phyloP scores from a whole-genome alignment of 441 rosid genomes.

The Francoa sonchifolia region DNA sequence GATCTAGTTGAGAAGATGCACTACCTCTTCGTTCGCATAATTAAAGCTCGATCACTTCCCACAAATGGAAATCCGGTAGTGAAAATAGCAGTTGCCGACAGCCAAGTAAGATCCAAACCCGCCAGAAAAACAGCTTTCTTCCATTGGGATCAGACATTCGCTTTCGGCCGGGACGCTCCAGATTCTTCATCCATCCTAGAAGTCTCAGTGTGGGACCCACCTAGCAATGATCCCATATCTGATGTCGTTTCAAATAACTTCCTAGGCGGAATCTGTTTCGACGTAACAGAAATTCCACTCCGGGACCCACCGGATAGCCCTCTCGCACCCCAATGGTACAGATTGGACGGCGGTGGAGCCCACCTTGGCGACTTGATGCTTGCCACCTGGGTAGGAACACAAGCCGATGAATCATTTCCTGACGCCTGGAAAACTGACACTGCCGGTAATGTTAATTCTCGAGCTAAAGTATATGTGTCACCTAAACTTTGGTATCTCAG shows the following conservation, averaged over 20 bases:
- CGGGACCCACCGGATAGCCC: slow-evolving; percentile 75
- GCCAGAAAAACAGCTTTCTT: slow-evolving; percentile 33
- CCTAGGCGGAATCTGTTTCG: slow-evolving; percentile 57
- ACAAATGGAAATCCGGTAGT: slow-evolving; percentile 41
- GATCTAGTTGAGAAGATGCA: slow-evolving; percentile 70
- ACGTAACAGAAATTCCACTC: slow-evolving; percentile 42
- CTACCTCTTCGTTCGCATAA: slow-evolving; percentile 49
- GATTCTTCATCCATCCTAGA: slow-evolving; percentile 36
- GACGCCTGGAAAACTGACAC: slow-evolving; percentile 64
- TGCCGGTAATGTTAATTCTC: slow-evolving; percentile 28
- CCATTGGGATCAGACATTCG: slow-evolving; percentile 64
- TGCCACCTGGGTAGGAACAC: slow-evolving; percentile 66
- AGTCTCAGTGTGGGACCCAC: slow-evolving; percentile 46
- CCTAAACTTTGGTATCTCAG: slow-evolving; percentile 20
- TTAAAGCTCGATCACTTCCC: slow-evolving; percentile 45
- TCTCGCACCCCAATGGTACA: slow-evolving; percentile 61
- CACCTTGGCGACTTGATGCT: slow-evolving; percentile 50
- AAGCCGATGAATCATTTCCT: slow-evolving; percentile 58
- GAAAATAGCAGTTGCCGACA: slow-evolving; percentile 30
- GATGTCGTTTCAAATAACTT: slow-evolving; percentile 20
- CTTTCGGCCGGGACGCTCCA: slow-evolving; percentile 39
- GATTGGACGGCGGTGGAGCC: slow-evolving; percentile 49
- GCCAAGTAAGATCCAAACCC: slow-evolving; percentile 31
- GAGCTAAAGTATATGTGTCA: slow-evolving; percentile 18
- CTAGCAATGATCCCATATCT: slow-evolving; percentile 4